Percentiles rank a stretch among this genome's conserved stretches.
Conservation (phyloP, 257 asterid species). For the Gentiana macrophylla region DNA sequence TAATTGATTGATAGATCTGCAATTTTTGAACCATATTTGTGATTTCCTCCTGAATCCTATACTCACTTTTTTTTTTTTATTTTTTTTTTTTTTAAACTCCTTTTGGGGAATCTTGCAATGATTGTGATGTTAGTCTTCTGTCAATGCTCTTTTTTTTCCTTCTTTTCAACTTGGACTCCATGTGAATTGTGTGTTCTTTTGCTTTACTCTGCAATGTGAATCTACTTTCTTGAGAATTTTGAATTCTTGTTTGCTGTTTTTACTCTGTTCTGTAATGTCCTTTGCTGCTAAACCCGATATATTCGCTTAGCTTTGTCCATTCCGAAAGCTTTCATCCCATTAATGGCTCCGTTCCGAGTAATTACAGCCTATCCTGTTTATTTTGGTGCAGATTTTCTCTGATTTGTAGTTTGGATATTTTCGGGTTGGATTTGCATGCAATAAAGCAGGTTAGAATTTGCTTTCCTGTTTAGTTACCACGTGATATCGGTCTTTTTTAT, state of each 20-base stretch:
- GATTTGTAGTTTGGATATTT: not conserved
- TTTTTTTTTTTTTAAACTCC: not conserved
- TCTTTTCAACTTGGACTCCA: not conserved
- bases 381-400: slow-evolving; percentile 5
- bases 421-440: not conserved
- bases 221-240: not conserved
- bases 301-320: no score
- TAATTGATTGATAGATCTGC: not conserved
- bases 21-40: not conserved
- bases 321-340: no score
- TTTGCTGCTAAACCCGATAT: no score
- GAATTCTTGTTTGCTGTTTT: no score
- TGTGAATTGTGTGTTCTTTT: not conserved
- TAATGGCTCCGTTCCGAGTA: no score
- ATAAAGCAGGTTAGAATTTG: slow-evolving; percentile 3
- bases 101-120: not conserved
- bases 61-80: not conserved
- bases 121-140: slow-evolving; percentile 6
- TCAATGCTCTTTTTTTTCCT: not conserved
- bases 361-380: not conserved
- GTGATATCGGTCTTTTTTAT: no score
- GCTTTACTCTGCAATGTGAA: not conserved
- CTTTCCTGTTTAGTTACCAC: no score
- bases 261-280: no score
- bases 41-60: not conserved